Evolutionary conservation across 2,329 filamentous ascomycete species (phyloP).

Genomic region (Microdochium paspali): DNA sequence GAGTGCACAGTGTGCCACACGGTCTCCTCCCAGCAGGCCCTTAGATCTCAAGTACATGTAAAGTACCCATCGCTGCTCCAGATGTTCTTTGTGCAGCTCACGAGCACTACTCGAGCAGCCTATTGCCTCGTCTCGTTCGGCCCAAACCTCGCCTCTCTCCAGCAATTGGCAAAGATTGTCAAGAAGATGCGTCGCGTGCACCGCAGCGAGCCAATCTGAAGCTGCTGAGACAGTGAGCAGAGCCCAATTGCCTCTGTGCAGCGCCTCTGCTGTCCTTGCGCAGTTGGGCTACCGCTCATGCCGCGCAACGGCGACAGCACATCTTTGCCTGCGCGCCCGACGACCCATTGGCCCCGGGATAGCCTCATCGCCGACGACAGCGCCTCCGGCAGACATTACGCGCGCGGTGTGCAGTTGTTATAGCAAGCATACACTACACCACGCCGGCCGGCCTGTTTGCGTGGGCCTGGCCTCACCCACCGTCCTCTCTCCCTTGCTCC

Average conservation of each 20-base stretch:
- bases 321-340: background rate
- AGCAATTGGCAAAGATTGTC: background rate
- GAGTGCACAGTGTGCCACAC: too few relatives aligned
- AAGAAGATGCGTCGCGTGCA: background rate
- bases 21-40: too few relatives aligned
- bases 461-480: background rate
- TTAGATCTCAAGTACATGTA: too few relatives aligned
- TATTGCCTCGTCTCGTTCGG: background rate
- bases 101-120: too few relatives aligned
- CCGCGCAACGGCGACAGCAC: background rate
- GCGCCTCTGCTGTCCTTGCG: background rate
- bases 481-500: background rate
- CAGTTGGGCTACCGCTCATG: background rate
- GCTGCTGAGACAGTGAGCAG: background rate
- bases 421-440: background rate
- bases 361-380: background rate
- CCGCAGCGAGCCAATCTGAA: background rate
- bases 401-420: background rate
- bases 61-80: too few relatives aligned
- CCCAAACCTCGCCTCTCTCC: background rate
- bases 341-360: background rate
- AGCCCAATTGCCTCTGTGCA: constrained; percentile 1
- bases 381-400: background rate
- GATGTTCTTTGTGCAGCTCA: too few relatives aligned
- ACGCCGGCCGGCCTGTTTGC: background rate